Base-by-base conservation (phyloP, 805 yeast species). In the Ogataea zsoltii region DNA sequence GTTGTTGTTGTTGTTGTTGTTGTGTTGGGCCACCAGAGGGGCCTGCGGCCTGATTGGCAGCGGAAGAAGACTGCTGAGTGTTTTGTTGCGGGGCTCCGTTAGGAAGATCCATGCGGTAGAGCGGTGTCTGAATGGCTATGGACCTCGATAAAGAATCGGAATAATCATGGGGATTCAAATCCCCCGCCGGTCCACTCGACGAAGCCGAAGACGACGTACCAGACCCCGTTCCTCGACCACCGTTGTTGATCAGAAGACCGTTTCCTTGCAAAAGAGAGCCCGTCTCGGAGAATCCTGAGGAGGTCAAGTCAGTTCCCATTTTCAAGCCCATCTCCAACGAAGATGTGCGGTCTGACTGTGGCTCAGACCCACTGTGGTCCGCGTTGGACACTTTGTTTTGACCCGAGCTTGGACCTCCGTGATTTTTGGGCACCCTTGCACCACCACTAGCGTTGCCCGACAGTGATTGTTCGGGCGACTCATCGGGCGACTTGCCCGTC, bases 121-220 rank as follows among this genome's bases (percentile, higher is more conserved):
- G 40, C 3, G 61, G 61, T 9, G 61, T 57, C 18, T 54, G 55
- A 2, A 50, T 48, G 23, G 61, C 58, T 1, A 56, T 48, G 10
- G 53, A 46, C 30, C 60, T 45, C 4, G 60, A 43, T 13, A 51
- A 23, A 23, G 56, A 39, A 42, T 55, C 61, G 1, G 56, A 48
- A 33, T 57, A 57, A 32, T 54, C 58, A 36, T 52, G 54, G 4
- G 41, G 25, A 1, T 38, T 18, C 12, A 49, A 46, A 7, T 45
- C 51, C 7, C 49, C 51, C 18, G 40, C 41, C 4, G 49, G 53
- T 12, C 53, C 53, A 14, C 26, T 41, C 7, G 55, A 49, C 7
- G 53, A 41, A 12, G 38, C 39, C 18, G 49, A 40, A 6, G 54
- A 38, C n/a, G 51, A 38, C 30, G 54, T 45, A 9, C 41, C 46